These are phyloP conservation scores for Priceomyces melissophilus DNA, from an alignment of 805 yeast genomes.

Conservation along the genomic window DNA sequence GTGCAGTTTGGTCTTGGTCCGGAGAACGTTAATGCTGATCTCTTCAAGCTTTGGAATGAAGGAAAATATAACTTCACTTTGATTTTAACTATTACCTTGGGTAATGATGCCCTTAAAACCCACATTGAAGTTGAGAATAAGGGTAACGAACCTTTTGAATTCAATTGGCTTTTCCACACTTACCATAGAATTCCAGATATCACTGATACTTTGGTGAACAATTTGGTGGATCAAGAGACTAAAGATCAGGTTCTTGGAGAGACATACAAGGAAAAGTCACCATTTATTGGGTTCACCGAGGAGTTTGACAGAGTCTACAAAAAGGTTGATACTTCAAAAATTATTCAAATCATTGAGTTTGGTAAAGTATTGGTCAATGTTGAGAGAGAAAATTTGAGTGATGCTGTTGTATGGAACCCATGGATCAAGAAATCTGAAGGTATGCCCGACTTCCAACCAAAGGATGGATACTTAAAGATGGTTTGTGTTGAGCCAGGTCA, in stretches of 20 bases:
- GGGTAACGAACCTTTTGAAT: slow-evolving; percentile 64
- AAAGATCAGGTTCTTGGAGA: slow-evolving; percentile 72
- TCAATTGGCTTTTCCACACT: slow-evolving; percentile 95
- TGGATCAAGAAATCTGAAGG: slow-evolving; percentile 81
- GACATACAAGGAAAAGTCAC: slow-evolving; percentile 66
- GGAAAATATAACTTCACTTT: slow-evolving; percentile 69
- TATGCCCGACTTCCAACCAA: slow-evolving; percentile 88
- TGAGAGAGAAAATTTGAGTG: slow-evolving; percentile 59
- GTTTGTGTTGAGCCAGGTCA: slow-evolving; percentile 93
- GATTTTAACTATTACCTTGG: slow-evolving; percentile 63
- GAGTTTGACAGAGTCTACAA: slow-evolving; percentile 87
- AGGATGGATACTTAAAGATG: slow-evolving; percentile 79
- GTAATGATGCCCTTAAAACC: slow-evolving; percentile 58
- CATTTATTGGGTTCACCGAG: slow-evolving; percentile 65
- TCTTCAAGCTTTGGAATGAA: slow-evolving; percentile 53
- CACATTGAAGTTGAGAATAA: slow-evolving; percentile 73
- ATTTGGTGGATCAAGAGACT: slow-evolving; percentile 68
- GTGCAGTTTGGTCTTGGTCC: slow-evolving; percentile 91
- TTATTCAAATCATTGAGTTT: slow-evolving; percentile 64
- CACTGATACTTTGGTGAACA: slow-evolving; percentile 71
- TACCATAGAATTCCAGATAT: slow-evolving; percentile 75
- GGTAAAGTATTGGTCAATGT: slow-evolving; percentile 72
- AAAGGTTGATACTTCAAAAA: slow-evolving; percentile 49
- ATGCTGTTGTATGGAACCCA: slow-evolving; percentile 95
- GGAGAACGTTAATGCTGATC: slow-evolving; percentile 66